These are phyloP conservation scores for Pichia rugopelliculosa DNA, from an alignment of 805 yeast genomes.

Conservation along the genomic window DNA sequence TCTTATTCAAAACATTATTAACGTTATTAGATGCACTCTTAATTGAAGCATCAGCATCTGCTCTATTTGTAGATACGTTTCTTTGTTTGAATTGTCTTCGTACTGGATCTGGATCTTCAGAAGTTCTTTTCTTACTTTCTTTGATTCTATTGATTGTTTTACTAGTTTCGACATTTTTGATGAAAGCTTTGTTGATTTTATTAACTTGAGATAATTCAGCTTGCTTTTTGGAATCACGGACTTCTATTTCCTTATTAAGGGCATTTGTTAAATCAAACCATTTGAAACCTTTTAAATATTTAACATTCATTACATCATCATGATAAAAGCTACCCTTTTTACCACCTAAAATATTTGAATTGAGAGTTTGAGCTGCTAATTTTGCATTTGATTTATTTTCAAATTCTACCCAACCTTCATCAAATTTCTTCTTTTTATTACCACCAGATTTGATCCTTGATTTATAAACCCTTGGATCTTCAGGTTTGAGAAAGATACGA, in stretches of 20 bases:
- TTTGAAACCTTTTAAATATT: slow-evolving; percentile 84
- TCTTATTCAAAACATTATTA: slow-evolving; percentile 43
- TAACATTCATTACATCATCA: slow-evolving; percentile 89
- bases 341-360: slow-evolving; percentile 88
- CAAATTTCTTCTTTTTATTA: slow-evolving; percentile 77
- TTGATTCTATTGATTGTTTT: slow-evolving; percentile 70
- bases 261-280: slow-evolving; percentile 95
- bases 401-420: slow-evolving; percentile 98
- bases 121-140: slow-evolving; percentile 36
- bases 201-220: slow-evolving; percentile 87
- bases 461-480: slow-evolving; percentile 56
- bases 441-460: slow-evolving; percentile 82
- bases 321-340: slow-evolving; percentile 84
- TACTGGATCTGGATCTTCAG: slow-evolving; percentile 24
- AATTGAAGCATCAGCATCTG: slow-evolving; percentile 45
- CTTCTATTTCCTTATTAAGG: slow-evolving; percentile 82
- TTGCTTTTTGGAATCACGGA: slow-evolving; percentile 78
- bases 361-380: slow-evolving; percentile 74
- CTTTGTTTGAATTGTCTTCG: slow-evolving; percentile 67
- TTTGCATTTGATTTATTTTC: slow-evolving; percentile 79
- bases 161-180: slow-evolving; percentile 77
- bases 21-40: slow-evolving; percentile 33
- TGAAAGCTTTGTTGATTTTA: slow-evolving; percentile 75
- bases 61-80: slow-evolving; percentile 56
- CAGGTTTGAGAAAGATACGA: slow-evolving; percentile 81